Evolutionary conservation across 305 asterid genomes (phyloP).

Genomic region (Caryopteris hybrid): DNA sequence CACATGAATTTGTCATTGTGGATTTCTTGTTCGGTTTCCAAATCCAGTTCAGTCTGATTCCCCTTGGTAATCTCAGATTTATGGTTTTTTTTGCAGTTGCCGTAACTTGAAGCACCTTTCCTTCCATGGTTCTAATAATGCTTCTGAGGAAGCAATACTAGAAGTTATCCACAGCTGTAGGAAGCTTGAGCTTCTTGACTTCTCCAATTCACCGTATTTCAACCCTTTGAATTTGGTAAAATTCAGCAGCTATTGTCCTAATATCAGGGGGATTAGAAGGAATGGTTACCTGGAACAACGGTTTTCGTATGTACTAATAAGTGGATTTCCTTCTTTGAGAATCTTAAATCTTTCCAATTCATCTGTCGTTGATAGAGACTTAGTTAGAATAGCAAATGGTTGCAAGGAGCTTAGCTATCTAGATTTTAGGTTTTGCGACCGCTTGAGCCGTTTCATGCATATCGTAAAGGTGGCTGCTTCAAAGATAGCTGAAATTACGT

Average conservation of each 20-base stretch:
- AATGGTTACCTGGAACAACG: conserved; percentile 22
- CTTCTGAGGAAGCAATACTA: conserved; percentile 33
- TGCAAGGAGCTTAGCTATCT: conserved; percentile 33
- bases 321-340: conserved; percentile 32
- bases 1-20: background rate
- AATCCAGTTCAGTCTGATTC: background rate
- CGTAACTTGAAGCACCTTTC: conserved; percentile 46
- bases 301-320: conserved; percentile 5
- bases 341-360: conserved; percentile 40
- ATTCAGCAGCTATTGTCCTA: conserved; percentile 33
- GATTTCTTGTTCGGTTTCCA: background rate
- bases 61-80: background rate
- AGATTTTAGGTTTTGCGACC: conserved; percentile 32
- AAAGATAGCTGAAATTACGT: conserved; percentile 22
- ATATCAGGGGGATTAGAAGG: conserved; percentile 39
- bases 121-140: conserved; percentile 48
- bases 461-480: conserved; percentile 29
- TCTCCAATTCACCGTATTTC: conserved; percentile 44
- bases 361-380: conserved; percentile 31
- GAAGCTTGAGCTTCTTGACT: conserved; percentile 45
- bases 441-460: conserved; percentile 36
- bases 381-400: conserved; percentile 23
- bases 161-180: conserved; percentile 31
- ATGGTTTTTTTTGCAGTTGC: conserved; percentile 25
- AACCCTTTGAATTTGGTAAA: conserved; percentile 17